Base-by-base conservation (phyloP, 2,329 filamentous ascomycete genomes). In the Penicillium sp. region DNA sequence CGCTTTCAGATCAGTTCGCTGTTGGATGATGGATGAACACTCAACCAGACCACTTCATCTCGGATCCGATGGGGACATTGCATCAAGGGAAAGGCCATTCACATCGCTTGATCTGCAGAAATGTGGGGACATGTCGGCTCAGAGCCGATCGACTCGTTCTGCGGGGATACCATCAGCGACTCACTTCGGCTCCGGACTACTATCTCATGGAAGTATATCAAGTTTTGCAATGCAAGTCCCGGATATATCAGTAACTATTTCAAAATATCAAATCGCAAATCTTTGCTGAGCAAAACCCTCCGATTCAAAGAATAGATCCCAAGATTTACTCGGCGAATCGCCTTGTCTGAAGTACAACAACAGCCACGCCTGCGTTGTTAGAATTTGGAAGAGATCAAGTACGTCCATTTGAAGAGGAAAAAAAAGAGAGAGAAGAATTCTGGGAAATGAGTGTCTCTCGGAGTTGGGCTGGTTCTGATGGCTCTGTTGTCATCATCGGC, bases 401-500 rank as follows among this genome's bases (percentile, higher is more conserved):
- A 29, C n/a, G n/a, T n/a, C n/a, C n/a, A n/a, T n/a, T n/a, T n/a
- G 13, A 34, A 34, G 34, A 26, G 4, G 3, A 18, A 18, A 18
- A 18, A 3, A 18, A 18, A 18, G 18, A 18, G 18, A 18, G 18
- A 18, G 18, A 18, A 18, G 3, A 3, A 18, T 18, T 18, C 3
- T 18, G 18, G 42, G 36, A 32, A n/a, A 24, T 37, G 32, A 25
- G 36, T 11, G 18, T 11, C 39, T 11, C 29, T 3, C 38, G 24
- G 27, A 27, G 37, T 9, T 40, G 40, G 5, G 24, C 32, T 26
- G 46, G 46, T 18, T 48, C 46, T 12, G 46, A 44, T 24, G 46
- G 46, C 28, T 48, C 46, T 8, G 46, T 48, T 24, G 46, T 48
- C 18, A 52, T 50, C 18, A 41, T 67, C 5, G 66, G 66, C 7